These are phyloP conservation scores for Mycena vulgaris DNA, from an alignment of 768 basidiomycete species.

Conservation along the genomic window DNA sequence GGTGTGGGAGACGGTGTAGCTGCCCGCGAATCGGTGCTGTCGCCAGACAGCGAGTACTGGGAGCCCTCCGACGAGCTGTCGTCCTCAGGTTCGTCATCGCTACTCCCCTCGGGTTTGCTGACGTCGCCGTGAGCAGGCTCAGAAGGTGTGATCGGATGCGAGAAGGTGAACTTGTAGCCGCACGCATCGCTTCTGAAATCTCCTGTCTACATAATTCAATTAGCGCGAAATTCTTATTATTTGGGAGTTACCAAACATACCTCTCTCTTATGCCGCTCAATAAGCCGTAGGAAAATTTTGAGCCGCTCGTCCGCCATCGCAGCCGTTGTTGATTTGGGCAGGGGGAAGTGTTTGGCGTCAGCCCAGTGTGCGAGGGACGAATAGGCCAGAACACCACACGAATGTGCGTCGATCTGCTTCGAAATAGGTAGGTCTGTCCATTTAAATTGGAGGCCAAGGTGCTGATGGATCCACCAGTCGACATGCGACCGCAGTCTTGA, in stretches of 20 bases:
- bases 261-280: constrained; percentile 10
- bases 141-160: not conserved
- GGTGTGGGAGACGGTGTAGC: too few species aligned
- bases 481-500: not conserved
- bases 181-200: constrained; percentile 9
- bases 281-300: constrained; percentile 21
- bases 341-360: constrained; percentile 12
- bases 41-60: too few species aligned
- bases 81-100: not conserved
- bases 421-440: constrained; percentile 19
- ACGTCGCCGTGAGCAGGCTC: too few species aligned
- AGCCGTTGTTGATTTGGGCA: constrained; percentile 9
- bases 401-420: constrained; percentile 20
- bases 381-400: constrained; percentile 20
- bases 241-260: constrained; percentile 5
- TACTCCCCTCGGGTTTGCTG: not conserved
- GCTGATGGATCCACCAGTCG: not conserved
- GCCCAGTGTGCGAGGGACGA: constrained; percentile 9
- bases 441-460: not conserved
- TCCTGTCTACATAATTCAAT: not conserved
- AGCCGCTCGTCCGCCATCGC: constrained; percentile 28
- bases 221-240: too few species aligned
- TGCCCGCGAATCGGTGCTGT: too few species aligned
- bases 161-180: constrained; percentile 22
- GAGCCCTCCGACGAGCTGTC: too few species aligned